A percentile compares a stretch with the other conserved stretches of the same genome.
phyloP scores from a whole-genome alignment of 2,329 filamentous ascomycete species.

The Sporothrix euskadiensis region DNA sequence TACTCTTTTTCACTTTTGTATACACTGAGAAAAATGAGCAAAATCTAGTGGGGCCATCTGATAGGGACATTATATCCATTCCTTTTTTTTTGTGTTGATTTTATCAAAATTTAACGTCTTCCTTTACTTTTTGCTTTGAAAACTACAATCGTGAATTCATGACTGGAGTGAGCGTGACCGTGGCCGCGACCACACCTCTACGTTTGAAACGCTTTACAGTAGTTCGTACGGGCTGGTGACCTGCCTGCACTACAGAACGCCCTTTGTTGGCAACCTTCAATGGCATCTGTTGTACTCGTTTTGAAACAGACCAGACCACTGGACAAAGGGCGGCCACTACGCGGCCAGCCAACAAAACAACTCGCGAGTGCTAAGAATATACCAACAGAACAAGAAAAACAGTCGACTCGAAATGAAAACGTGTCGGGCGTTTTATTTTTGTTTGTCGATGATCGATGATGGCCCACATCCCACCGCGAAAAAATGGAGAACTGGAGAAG shows the following conservation, averaged over 20 bases:
- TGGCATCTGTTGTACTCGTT: not conserved
- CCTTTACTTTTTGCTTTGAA: not conserved
- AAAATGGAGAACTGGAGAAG: not conserved
- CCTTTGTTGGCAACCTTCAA: not conserved
- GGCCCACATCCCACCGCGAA: not conserved
- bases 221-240: not conserved
- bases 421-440: not conserved
- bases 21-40: not conserved
- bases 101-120: not conserved
- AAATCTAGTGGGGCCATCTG: slow-evolving; percentile 13
- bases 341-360: too few relatives aligned
- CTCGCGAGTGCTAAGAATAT: too few relatives aligned
- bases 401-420: not conserved
- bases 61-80: slow-evolving; percentile 30
- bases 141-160: not conserved
- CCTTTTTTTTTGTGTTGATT: slow-evolving; percentile 22
- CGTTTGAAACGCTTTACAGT: slow-evolving; percentile 2
- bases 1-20: not conserved
- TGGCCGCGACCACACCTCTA: slow-evolving; percentile 7
- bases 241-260: not conserved
- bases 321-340: not conserved
- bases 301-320: slow-evolving; percentile 5
- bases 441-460: too few relatives aligned
- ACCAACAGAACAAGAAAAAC: not conserved
- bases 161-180: too few relatives aligned